Conservation (phyloP, 768 basidiomycete species). For the Amanita molliuscula region DNA sequence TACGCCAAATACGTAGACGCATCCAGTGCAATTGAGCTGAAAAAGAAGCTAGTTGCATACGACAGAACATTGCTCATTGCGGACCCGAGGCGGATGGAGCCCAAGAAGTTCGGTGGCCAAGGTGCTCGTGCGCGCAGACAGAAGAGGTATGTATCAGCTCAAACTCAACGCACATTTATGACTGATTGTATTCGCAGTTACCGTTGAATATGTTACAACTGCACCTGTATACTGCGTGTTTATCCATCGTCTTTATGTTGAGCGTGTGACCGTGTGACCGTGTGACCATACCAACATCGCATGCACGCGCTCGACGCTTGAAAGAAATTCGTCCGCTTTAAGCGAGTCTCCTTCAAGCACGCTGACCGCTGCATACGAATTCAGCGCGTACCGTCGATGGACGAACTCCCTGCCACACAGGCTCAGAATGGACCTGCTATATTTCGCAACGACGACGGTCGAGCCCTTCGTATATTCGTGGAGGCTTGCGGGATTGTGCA, state of each 20-base stretch:
- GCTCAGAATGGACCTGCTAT: conserved; percentile 12
- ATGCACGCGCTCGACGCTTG: neutral
- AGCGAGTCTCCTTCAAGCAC: neutral
- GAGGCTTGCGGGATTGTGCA: conserved; percentile 41
- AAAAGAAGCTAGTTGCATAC: conserved; percentile 95
- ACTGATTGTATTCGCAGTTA: conserved; percentile 41
- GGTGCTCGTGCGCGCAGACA: conserved; percentile 98
- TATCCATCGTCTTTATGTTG: conserved; percentile 24
- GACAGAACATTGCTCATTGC: conserved; percentile 87
- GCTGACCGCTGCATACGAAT: neutral
- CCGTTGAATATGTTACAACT: conserved; percentile 44
- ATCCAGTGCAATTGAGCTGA: conserved; percentile 92
- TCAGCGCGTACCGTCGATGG: neutral
- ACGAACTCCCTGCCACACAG: neutral
- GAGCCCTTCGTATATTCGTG: conserved; percentile 40
- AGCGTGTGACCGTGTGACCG: conserved; percentile 14
- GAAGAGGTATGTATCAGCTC: conserved; percentile 61
- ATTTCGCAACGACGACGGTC: conserved; percentile 29
- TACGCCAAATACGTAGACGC: conserved; percentile 99
- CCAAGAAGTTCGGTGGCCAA: conserved; percentile 98
- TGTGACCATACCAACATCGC: neutral
- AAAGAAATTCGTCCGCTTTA: neutral
- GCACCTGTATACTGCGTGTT: conserved; percentile 37
- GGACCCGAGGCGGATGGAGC: conserved; percentile 96
- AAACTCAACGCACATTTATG: conserved; percentile 1